Conservation (phyloP, 2,329 filamentous ascomycete species). For the Xylaria sp. region DNA sequence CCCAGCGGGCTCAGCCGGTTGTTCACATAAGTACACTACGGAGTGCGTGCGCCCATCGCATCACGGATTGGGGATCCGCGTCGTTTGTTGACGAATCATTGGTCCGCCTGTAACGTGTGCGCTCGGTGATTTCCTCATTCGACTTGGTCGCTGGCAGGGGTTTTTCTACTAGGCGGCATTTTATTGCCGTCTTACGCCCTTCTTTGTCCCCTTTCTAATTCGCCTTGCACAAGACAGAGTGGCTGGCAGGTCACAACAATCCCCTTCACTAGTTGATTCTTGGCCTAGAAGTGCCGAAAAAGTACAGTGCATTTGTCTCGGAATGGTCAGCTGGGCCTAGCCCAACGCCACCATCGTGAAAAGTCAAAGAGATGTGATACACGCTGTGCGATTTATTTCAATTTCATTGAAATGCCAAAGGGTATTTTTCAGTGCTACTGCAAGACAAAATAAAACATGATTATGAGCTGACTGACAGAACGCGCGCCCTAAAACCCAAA, state of each 20-base stretch:
- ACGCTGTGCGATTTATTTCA: conserved; percentile 1
- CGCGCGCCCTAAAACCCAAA: conserved; percentile 13
- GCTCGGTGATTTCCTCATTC: conserved; percentile 15
- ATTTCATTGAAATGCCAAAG: conserved; percentile 20
- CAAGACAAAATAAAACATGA: conserved; percentile 1
- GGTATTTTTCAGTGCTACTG: conserved; percentile 19
- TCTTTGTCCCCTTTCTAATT: not conserved
- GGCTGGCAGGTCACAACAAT: conserved; percentile 14
- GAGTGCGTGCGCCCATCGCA: not conserved
- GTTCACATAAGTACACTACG: conserved; percentile 1
- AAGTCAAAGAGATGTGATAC: not conserved
- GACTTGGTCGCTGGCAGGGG: conserved; percentile 7
- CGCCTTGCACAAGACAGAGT: not conserved
- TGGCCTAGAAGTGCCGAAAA: conserved; percentile 5
- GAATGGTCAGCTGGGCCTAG: not conserved
- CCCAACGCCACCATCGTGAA: conserved; percentile 1
- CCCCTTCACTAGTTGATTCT: not conserved
- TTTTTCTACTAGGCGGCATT: not conserved
- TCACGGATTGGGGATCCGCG: conserved; percentile 21
- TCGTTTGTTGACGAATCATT: conserved; percentile 21
- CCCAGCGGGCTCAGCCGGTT: conserved; percentile 12
- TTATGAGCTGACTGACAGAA: conserved; percentile 11
- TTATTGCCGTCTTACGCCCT: not conserved
- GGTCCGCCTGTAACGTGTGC: not conserved
- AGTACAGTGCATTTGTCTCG: conserved; percentile 3